These are phyloP conservation scores for Boletellus sp. DNA, from an alignment of 768 basidiomycete genomes.

Conservation along the genomic window DNA sequence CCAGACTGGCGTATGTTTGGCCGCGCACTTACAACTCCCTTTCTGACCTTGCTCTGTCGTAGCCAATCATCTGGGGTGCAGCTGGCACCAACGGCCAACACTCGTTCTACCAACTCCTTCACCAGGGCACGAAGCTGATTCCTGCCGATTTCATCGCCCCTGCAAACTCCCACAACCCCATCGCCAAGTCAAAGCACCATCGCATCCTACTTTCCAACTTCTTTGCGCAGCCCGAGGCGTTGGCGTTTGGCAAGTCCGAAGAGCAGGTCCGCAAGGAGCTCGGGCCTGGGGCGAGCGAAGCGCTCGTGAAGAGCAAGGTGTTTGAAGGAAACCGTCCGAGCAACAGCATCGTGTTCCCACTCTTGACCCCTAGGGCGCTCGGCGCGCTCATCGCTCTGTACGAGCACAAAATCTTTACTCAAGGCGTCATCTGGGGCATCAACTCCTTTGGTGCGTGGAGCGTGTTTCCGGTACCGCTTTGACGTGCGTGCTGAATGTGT, in stretches of 20 bases:
- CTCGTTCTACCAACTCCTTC: conserved; percentile 97
- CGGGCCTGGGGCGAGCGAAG: conserved; percentile 68
- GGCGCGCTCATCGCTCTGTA: conserved; percentile 88
- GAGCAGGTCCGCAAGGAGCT: conserved; percentile 74
- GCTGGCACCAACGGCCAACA: conserved; percentile 98
- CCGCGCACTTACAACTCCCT: not conserved
- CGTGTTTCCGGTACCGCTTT: not conserved
- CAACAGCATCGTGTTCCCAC: conserved; percentile 93
- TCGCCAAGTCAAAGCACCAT: conserved; percentile 85
- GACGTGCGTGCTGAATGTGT: not conserved
- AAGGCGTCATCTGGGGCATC: conserved; percentile 97
- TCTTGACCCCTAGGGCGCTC: conserved; percentile 84
- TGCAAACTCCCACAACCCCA: conserved; percentile 85
- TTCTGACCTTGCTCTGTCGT: not conserved
- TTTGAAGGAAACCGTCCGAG: conserved; percentile 97
- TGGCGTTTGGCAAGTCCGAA: conserved; percentile 97
- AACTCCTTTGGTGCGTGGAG: conserved; percentile 84
- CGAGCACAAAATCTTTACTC: conserved; percentile 99
- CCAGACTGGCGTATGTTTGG: conserved; percentile 83
- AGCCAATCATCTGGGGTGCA: conserved; percentile 99
- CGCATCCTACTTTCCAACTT: conserved; percentile 96
- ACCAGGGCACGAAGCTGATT: conserved; percentile 91
- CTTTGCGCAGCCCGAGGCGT: conserved; percentile 96
- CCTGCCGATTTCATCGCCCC: conserved; percentile 93
- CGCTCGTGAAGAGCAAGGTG: conserved; percentile 93